Evolutionary conservation across 768 basidiomycete species (phyloP), one percentile per base, ranked within the genome.

Genomic region (Russula foetens): DNA sequence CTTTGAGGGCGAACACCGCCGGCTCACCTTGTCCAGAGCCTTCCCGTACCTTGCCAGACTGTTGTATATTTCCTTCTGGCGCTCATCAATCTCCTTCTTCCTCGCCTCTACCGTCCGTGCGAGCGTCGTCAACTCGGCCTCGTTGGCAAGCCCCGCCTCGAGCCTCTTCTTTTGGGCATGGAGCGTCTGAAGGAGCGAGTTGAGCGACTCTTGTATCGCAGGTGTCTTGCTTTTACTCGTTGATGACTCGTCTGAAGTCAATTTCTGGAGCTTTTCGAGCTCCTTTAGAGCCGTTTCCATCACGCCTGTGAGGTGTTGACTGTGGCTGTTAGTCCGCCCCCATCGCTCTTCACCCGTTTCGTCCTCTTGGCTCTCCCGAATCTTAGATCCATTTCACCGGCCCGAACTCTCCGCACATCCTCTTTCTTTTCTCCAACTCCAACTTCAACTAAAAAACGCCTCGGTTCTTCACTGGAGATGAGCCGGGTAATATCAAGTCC

Each of bases 11-110:
- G 4, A 12, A 19, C 7, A 41, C 39, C 17, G 12, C 19, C 60
- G 43, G 28, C 78, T 45, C 58, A 90, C 96, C 86, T 97, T 98
- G 69, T 98, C 96, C 70, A 98, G 72, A 0, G 84, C 80, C n/a
- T n/a, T n/a, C n/a, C n/a, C n/a, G n/a, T n/a, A n/a, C n/a, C 83
- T 83, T 28, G 84, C 81, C 9, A 97, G 73, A 2, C 85, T 84
- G 23, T 79, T 82, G 67, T 95, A 91, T 35, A 92, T 79, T 66
- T 95, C 93, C 72, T 95, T 98, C 77, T 94, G 86, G 3, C 86
- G 80, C 38, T 94, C 90, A 59, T 92, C 90, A 1, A 93, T 77
- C 59, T 91, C 90, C 70, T 86, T 92, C 84, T 90, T 93, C 72
- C 74, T 83, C 0, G 75, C 71, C 51, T 90, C 88, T 2, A 91